Evolutionary conservation across 2,329 filamentous ascomycete genomes (phyloP), one percentile per base, ranked within the genome.

Genomic region (Aspergillus tubingensis): DNA sequence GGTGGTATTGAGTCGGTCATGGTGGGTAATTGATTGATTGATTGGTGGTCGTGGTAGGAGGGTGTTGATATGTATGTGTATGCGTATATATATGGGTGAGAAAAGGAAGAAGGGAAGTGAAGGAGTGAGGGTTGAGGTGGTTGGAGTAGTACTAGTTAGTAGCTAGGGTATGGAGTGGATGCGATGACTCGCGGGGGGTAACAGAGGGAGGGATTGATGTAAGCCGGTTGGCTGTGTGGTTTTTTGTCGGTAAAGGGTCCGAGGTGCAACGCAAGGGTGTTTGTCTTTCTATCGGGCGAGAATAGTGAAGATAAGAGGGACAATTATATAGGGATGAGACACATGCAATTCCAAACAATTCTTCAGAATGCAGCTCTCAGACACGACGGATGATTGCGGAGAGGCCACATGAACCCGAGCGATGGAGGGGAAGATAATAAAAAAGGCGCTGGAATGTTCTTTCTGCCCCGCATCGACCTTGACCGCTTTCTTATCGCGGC

Each of bases 401-500:
- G 41, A 50, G 47, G 17, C n/a, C 25, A n/a, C 47, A 17, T 17
- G 8, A 7, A 49, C 19, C 44, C 21, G 47, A 30, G 47, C 47
- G 32, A 36, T 50, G 47, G 47, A 49, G 44, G 21, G 44, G 44
- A 49, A 23, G 39, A 17, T 43, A n/a, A 49, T 49, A 27, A 25
- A 25, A 25, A 19, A 38, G 19, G 51, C 19, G 7, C 52, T 54
- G 52, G 52, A 54, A 54, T 54, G 38, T 54, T 54, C 52, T 54
- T 44, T 44, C 52, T 54, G 52, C 39, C 53, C 53, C 53, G 53
- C 53, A 55, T 44, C 53, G 1, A 6, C 8, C n/a, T 27, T 55
- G 39, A 55, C 53, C 57, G 57, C 57, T 30, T 59, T 59, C 57
- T 59, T 59, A 55, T 59, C 57, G 57, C 17, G 17, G 44, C 13